Conservation (phyloP, 495 filamentous ascomycete species). For the Talaromyces proteolyticus region DNA sequence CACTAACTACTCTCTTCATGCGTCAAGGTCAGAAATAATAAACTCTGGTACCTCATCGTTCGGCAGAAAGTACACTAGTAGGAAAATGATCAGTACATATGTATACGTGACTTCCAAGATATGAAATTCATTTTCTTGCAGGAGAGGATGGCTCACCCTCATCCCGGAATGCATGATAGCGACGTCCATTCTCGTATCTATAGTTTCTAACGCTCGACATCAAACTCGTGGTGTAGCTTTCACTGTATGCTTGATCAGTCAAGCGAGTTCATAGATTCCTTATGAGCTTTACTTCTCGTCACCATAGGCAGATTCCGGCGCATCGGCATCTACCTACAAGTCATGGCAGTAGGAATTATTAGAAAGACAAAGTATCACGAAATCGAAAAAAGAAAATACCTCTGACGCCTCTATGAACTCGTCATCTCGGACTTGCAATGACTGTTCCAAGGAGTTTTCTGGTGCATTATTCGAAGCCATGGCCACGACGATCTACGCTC, state of each 20-base stretch:
- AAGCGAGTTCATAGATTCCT: not conserved
- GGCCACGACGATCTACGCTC: not conserved
- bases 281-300: conserved; percentile 1
- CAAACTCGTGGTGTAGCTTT: conserved; percentile 30
- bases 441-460: not conserved
- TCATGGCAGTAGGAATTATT: not conserved
- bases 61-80: conserved; percentile 31
- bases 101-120: no score
- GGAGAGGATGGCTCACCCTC: conserved; percentile 15
- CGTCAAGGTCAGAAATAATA: not conserved
- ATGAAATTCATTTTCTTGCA: not conserved
- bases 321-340: conserved; percentile 1
- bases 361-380: not conserved
- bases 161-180: conserved; percentile 37
- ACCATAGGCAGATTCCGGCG: conserved; percentile 5
- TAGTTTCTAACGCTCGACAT: conserved; percentile 48
- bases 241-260: conserved; percentile 2
- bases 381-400: not conserved
- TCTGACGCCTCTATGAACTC: conserved; percentile 4
- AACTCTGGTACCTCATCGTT: conserved; percentile 39
- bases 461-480: not conserved
- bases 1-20: not conserved
- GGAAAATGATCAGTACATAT: not conserved
- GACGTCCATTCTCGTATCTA: conserved; percentile 38
- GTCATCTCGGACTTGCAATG: not conserved